A percentile compares a stretch with the other conserved stretches of the same genome.
Conservation (phyloP, 176 grass and related monocot genomes). For the Microstegium vimineum region DNA sequence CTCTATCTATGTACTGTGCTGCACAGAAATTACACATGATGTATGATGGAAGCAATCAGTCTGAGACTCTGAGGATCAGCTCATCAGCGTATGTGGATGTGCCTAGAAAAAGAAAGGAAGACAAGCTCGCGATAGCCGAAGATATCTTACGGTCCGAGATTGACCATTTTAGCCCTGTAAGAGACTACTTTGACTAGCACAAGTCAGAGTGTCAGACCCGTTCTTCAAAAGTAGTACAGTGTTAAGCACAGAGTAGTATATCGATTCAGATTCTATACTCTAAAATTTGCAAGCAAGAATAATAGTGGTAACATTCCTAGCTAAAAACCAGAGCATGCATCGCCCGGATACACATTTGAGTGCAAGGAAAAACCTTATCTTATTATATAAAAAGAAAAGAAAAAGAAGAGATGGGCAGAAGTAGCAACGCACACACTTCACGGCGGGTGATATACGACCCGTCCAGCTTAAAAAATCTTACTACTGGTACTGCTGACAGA, state of each 20-base stretch:
- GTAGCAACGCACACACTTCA: not conserved
- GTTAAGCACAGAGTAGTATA: not conserved
- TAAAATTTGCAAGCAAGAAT: not conserved
- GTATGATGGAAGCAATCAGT: not conserved
- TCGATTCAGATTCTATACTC: not conserved
- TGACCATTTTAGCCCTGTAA: conserved; percentile 17
- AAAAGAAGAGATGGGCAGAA: not conserved
- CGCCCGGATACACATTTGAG: not conserved
- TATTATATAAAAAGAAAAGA: not conserved
- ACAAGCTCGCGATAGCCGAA: not conserved
- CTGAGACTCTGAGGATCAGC: not conserved
- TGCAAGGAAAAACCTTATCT: not conserved
- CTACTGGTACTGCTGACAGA: not conserved
- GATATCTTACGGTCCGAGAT: not conserved
- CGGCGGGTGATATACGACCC: not conserved
- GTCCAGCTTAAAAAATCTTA: conserved; percentile 12
- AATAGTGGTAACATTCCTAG: not conserved
- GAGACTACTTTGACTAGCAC: conserved; percentile 12
- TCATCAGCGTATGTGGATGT: not conserved
- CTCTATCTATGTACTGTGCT: no score
- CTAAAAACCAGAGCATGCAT: not conserved
- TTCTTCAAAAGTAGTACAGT: not conserved
- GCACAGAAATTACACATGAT: not conserved
- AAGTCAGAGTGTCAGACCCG: not conserved
- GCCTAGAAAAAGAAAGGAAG: not conserved